Conservation (phyloP, 805 yeast genomes). For the Schizosaccharomyces pombe region DNA sequence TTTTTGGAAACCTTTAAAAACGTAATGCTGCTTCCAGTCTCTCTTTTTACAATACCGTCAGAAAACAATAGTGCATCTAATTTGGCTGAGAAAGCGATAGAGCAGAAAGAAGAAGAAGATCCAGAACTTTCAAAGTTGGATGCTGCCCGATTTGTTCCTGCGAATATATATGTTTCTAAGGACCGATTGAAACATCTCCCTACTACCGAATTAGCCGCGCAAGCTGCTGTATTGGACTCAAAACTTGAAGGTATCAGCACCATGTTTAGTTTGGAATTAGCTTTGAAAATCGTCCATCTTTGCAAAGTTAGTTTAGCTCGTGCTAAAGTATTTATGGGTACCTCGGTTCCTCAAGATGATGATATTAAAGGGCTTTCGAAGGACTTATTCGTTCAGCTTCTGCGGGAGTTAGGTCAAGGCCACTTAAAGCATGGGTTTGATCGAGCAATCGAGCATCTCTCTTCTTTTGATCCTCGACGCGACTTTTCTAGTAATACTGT, state of each 20-base stretch:
- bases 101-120: neutral
- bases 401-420: slow-evolving; percentile 38
- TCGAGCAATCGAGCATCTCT: slow-evolving; percentile 47
- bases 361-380: slow-evolving; percentile 26
- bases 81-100: neutral
- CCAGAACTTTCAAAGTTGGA: neutral
- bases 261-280: slow-evolving; percentile 58
- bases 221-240: slow-evolving; percentile 49
- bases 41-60: neutral
- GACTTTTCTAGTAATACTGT: slow-evolving; percentile 8
- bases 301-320: slow-evolving; percentile 44
- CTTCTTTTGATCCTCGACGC: slow-evolving; percentile 41
- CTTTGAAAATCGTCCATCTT: slow-evolving; percentile 42
- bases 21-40: slow-evolving; percentile 20
- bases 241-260: slow-evolving; percentile 55
- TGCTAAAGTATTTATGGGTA: slow-evolving; percentile 23
- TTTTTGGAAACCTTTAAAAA: slow-evolving; percentile 29
- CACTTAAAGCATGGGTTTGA: slow-evolving; percentile 73
- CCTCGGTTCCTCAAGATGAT: slow-evolving; percentile 15
- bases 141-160: neutral
- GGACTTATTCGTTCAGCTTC: slow-evolving; percentile 42
- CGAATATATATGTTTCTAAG: neutral
- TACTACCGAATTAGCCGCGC: slow-evolving; percentile 52
- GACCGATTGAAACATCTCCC: slow-evolving; percentile 11
- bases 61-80: neutral